A percentile compares a stretch with the other conserved stretches of the same genome.
These are phyloP conservation scores for Euryodendron excelsum DNA, from an alignment of 148 eudicot genomes.

Conservation along the genomic window DNA sequence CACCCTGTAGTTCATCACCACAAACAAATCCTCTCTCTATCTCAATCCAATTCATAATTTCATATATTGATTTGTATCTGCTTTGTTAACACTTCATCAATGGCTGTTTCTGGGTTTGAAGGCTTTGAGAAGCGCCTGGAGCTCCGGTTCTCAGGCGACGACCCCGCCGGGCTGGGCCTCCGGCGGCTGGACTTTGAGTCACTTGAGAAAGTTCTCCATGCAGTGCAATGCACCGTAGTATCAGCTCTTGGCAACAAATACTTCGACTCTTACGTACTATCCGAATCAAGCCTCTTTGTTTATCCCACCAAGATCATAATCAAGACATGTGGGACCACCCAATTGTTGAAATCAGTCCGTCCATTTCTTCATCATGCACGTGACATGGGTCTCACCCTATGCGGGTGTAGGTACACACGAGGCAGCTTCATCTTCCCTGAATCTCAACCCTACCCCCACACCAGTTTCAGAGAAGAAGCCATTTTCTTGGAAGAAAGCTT, in stretches of 20 bases:
- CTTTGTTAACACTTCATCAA: background rate
- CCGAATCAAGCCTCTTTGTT: slow-evolving; percentile 70
- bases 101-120: slow-evolving; percentile 74
- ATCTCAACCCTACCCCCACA: slow-evolving; percentile 67
- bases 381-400: slow-evolving; percentile 32
- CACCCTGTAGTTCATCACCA: background rate
- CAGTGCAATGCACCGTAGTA: slow-evolving; percentile 71
- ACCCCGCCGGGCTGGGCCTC: slow-evolving; percentile 46
- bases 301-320: slow-evolving; percentile 66
- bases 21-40: too few relatives aligned
- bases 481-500: slow-evolving; percentile 40
- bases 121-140: slow-evolving; percentile 73
- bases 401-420: slow-evolving; percentile 53
- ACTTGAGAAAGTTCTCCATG: slow-evolving; percentile 45
- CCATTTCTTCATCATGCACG: slow-evolving; percentile 40
- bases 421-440: slow-evolving; percentile 71
- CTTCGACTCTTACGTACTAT: slow-evolving; percentile 66
- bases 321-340: slow-evolving; percentile 85
- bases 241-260: slow-evolving; percentile 55
- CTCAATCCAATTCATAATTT: too few relatives aligned
- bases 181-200: slow-evolving; percentile 39
- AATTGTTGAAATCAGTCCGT: slow-evolving; percentile 63
- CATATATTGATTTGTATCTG: too few relatives aligned
- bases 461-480: slow-evolving; percentile 56
- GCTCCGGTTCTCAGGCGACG: slow-evolving; percentile 64